A percentile compares a stretch with the other conserved stretches of the same genome.
These are phyloP conservation scores for Cladosporium sp. DNA, from an alignment of 2,329 filamentous ascomycete species.

Conservation along the genomic window DNA sequence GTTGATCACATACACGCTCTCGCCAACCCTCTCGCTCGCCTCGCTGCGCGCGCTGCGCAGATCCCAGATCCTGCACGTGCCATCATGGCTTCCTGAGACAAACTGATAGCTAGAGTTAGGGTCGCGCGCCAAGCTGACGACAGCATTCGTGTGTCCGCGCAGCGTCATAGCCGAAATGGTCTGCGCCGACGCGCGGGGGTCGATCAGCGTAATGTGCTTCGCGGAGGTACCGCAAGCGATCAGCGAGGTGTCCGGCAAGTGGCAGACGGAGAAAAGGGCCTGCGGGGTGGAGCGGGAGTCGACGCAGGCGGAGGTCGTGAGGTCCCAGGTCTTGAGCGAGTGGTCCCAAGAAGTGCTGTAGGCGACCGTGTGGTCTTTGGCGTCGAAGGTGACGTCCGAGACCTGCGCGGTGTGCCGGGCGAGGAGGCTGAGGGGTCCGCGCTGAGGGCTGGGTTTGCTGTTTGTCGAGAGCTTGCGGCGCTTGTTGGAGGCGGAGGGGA, in stretches of 20 bases:
- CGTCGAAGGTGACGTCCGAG: slow-evolving; percentile 77
- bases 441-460: slow-evolving; percentile 53
- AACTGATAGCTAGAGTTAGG: slow-evolving; percentile 66
- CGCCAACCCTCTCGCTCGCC: slow-evolving; percentile 48
- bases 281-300: slow-evolving; percentile 79
- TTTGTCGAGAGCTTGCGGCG: slow-evolving; percentile 58
- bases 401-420: slow-evolving; percentile 66
- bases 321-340: slow-evolving; percentile 82
- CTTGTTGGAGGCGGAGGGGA: slow-evolving; percentile 65
- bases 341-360: slow-evolving; percentile 92
- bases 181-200: slow-evolving; percentile 72
- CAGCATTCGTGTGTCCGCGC: slow-evolving; percentile 74
- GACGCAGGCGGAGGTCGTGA: slow-evolving; percentile 72
- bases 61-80: slow-evolving; percentile 92
- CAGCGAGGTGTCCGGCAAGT: slow-evolving; percentile 60
- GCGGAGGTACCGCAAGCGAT: slow-evolving; percentile 73
- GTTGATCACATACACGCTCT: slow-evolving; percentile 72
- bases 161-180: slow-evolving; percentile 83
- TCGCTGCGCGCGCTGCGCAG: slow-evolving; percentile 59
- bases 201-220: slow-evolving; percentile 85
- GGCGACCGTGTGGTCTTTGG: slow-evolving; percentile 75
- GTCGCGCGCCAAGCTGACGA: slow-evolving; percentile 53
- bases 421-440: slow-evolving; percentile 72
- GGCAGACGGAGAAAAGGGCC: slow-evolving; percentile 70
- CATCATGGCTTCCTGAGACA: slow-evolving; percentile 84